Conservation (phyloP, 2,329 filamentous ascomycete species). For the Talaromyces sp. region DNA sequence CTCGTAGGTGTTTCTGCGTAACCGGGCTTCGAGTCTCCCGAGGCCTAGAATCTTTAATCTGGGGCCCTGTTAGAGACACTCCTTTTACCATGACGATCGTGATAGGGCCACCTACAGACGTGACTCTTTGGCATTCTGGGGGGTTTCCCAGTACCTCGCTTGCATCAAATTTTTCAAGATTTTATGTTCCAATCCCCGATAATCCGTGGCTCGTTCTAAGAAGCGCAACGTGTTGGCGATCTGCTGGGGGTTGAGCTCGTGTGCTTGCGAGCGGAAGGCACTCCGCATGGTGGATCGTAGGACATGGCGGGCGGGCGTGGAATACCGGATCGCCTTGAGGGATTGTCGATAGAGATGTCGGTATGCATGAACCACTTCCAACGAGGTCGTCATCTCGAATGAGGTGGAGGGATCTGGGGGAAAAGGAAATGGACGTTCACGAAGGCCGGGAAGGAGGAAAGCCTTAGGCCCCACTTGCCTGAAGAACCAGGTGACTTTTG, state of each 20-base stretch:
- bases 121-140: conserved; percentile 32
- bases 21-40: conserved; percentile 26
- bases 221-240: conserved; percentile 52
- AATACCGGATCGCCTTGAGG: conserved; percentile 59
- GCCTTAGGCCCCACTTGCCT: conserved; percentile 29
- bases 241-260: conserved; percentile 43
- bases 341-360: conserved; percentile 58
- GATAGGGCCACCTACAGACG: conserved; percentile 32
- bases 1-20: conserved; percentile 40
- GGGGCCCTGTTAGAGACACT: conserved; percentile 24
- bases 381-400: conserved; percentile 13
- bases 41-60: conserved; percentile 35
- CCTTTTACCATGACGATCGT: conserved; percentile 6
- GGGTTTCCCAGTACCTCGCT: conserved; percentile 48
- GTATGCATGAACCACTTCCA: conserved; percentile 55
- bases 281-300: conserved; percentile 49
- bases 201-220: conserved; percentile 43
- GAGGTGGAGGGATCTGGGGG: neutral
- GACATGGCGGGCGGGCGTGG: conserved; percentile 59
- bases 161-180: conserved; percentile 51
- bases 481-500: conserved; percentile 27
- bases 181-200: conserved; percentile 49
- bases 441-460: neutral
- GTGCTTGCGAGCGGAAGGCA: conserved; percentile 42
- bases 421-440: neutral